These are phyloP conservation scores for Helianthus tuberosus DNA, from an alignment of 129 eudicot species.

Conservation along the genomic window DNA sequence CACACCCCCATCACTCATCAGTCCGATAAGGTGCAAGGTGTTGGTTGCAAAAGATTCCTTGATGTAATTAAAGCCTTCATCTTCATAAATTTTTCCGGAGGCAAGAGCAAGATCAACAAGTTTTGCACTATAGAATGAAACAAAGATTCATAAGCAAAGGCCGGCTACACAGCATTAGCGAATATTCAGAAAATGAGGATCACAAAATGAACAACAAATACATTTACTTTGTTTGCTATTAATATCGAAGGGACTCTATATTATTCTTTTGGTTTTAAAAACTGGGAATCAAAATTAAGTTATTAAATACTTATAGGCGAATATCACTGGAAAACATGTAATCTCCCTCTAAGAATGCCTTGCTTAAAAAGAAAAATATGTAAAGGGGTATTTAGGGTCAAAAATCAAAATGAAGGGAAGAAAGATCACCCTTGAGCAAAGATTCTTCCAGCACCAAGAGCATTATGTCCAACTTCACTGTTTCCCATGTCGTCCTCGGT, in stretches of 20 bases:
- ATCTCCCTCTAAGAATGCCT: neutral
- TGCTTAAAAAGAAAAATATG: neutral
- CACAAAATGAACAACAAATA: neutral
- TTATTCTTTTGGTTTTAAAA: neutral
- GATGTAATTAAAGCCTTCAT: slow-evolving; percentile 90
- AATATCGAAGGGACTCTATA: neutral
- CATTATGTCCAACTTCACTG: slow-evolving; percentile 97
- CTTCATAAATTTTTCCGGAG: slow-evolving; percentile 86
- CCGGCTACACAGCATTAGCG: slow-evolving; percentile 6
- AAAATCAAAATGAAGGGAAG: neutral
- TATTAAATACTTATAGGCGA: neutral
- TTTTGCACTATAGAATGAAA: slow-evolving; percentile 60
- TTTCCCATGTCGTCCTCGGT: slow-evolving; percentile 96
- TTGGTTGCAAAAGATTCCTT: slow-evolving; percentile 63
- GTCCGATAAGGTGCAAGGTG: slow-evolving; percentile 86
- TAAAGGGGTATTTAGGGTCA: neutral
- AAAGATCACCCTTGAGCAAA: slow-evolving; percentile 83
- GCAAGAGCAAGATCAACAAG: slow-evolving; percentile 87
- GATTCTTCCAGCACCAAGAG: slow-evolving; percentile 93
- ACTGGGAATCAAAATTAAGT: neutral
- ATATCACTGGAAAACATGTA: slow-evolving; percentile 3
- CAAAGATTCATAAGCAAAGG: slow-evolving; percentile 16
- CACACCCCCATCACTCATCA: slow-evolving; percentile 96
- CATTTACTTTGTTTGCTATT: neutral
- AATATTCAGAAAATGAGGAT: neutral